Evolutionary conservation across 2,329 filamentous ascomycete species (phyloP), one percentile per base, ranked within the genome.

Genomic region (Camillea tinctor): DNA sequence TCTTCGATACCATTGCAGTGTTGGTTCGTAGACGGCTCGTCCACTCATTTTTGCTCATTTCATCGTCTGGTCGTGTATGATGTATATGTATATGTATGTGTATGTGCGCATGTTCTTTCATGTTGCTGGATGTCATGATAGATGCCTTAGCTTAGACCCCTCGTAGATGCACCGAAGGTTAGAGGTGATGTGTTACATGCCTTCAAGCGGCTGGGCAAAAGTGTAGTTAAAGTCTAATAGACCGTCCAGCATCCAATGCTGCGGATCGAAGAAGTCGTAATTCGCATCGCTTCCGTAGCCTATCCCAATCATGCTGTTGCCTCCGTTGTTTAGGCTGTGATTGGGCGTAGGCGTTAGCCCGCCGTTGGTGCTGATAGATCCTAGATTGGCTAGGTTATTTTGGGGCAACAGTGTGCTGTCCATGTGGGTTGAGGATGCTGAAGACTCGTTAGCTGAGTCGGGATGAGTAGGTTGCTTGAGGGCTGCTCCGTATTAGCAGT

Each of bases 231-330:
- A 90, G 72, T 93, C 90, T 61, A 95, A 81, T 36, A 94, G 81
- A 15, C 91, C 91, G 73, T 97, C 93, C 61, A 97, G 80, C 81
- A 96, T 92, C 93, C 93, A 97, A 74, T 94, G 92, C 69, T 97
- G 83, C 1, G 93, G 92, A 75, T 97, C 93, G 71, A 96, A 97
- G 63, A 96, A 92, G 73, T 96, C 91, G 74, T 93, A 93, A 68
- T 87, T 89, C 9, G 86, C 84, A 58, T 90, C 84, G 65, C 84
- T 72, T 44, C 69, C 82, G 64, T 91, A 89, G 66, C 82, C 81
- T 63, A 85, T 74, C 26, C 78, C 77, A 23, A 85, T 77, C 71
- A 85, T 79, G 68, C 76, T 78, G 65, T 77, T 80, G 20, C 79
- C 73, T 23, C 74, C 76, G 15, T 77, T 75, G 24, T 75, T 78